Conservation (phyloP, 2,329 filamentous ascomycete species). For the Epichloe sp. region DNA sequence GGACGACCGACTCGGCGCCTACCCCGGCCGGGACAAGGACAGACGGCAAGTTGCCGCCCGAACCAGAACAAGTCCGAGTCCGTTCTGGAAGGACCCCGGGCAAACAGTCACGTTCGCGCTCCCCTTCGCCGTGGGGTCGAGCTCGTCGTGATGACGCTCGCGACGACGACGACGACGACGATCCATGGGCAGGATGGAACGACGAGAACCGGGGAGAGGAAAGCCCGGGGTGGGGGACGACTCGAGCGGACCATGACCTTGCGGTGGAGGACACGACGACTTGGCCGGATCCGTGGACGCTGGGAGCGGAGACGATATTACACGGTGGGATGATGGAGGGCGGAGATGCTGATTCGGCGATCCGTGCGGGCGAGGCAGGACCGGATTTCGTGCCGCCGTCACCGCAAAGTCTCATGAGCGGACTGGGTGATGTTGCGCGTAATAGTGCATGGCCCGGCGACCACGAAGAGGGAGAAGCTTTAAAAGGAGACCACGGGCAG, state of each 20-base stretch:
- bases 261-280: conserved; percentile 11
- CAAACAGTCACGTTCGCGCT: conserved; percentile 6
- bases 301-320: conserved; percentile 2
- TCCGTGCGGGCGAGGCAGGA: conserved; percentile 14
- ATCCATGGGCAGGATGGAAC: conserved; percentile 24
- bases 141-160: conserved; percentile 13
- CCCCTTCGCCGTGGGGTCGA: conserved; percentile 16
- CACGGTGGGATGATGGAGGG: conserved; percentile 5
- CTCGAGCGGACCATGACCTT: neutral
- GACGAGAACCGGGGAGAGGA: conserved; percentile 12
- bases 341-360: conserved; percentile 18
- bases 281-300: conserved; percentile 17
- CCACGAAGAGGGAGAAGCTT: neutral
- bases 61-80: conserved; percentile 18
- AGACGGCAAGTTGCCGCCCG: conserved; percentile 16
- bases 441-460: neutral
- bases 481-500: neutral
- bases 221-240: conserved; percentile 21
- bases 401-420: too few species aligned
- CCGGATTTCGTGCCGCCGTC: neutral
- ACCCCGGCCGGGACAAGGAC: conserved; percentile 19
- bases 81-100: conserved; percentile 16
- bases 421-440: neutral
- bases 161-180: conserved; percentile 10
- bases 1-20: conserved; percentile 28